A percentile compares a stretch with the other conserved stretches of the same genome.
Evolutionary conservation across 2,329 filamentous ascomycete genomes (phyloP).

Genomic region (Xylaria digitata): DNA sequence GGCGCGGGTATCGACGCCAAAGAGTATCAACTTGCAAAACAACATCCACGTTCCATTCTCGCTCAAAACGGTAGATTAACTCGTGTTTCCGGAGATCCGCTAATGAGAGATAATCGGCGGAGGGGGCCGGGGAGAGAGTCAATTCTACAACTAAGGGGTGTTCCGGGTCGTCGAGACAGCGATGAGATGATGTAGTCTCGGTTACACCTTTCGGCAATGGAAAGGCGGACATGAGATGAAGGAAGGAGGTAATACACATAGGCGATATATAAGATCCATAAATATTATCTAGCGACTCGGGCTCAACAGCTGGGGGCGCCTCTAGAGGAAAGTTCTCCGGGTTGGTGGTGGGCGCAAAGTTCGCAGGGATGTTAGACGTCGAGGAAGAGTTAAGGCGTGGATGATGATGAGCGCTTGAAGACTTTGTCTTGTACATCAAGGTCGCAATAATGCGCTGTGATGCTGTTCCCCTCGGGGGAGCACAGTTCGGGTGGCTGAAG

Average conservation of each 20-base stretch:
- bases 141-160: conserved; percentile 75
- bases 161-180: conserved; percentile 70
- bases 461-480: conserved; percentile 60
- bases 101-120: conserved; percentile 72
- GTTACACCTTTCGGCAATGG: conserved; percentile 64
- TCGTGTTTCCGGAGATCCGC: conserved; percentile 82
- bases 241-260: conserved; percentile 72
- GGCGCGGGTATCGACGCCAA: conserved; percentile 81
- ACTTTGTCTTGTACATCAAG: conserved; percentile 68
- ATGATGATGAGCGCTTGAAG: conserved; percentile 48
- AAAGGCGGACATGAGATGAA: conserved; percentile 73
- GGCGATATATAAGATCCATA: conserved; percentile 75
- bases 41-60: conserved; percentile 89
- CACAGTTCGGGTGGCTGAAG: conserved; percentile 72
- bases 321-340: conserved; percentile 70
- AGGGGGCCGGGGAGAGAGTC: conserved; percentile 69
- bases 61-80: conserved; percentile 84
- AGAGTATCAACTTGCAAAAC: conserved; percentile 79
- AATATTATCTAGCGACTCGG: conserved; percentile 71
- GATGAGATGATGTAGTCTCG: conserved; percentile 70
- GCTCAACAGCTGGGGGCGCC: conserved; percentile 63
- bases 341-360: conserved; percentile 69
- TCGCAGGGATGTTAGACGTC: conserved; percentile 59
- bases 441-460: conserved; percentile 69
- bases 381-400: conserved; percentile 53